Evolutionary conservation across 768 basidiomycete species (phyloP), one percentile per base, ranked within the genome.

Genomic region (Hortiboletus campestris): DNA sequence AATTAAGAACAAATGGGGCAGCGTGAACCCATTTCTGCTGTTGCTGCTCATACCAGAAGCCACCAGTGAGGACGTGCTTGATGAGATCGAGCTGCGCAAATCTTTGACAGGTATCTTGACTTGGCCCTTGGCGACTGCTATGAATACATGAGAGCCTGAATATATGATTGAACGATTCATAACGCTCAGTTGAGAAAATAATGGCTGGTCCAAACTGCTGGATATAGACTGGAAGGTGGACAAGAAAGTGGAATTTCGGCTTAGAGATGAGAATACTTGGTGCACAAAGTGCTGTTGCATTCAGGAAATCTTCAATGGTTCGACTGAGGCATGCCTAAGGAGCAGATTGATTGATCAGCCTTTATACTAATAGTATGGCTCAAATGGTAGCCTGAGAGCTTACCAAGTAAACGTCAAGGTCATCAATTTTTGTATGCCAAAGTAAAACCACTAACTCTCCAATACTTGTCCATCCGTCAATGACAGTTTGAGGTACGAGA

Each of bases 361-460:
- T 25, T 17, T 19, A 32, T 11, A 45, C 29, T 6, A 4, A 31
- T n/a, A n/a, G n/a, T n/a, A n/a, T n/a, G n/a, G n/a, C n/a, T n/a
- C n/a, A n/a, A n/a, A n/a, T n/a, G n/a, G n/a, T n/a, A n/a, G n/a
- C n/a, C n/a, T n/a, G n/a, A n/a, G n/a, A n/a, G n/a, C n/a, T n/a
- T n/a, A n/a, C 28, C 29, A 32, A 19, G 12, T 45, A 31, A 1
- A 11, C 3, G 0, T 45, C 29, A 3, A 14, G 17, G 5, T 45
- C 4, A 0, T 45, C 10, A 11, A 45, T 45, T 19, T 45, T 19
- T 0, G 72, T 68, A 25, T 76, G 57, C 78, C 80, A 81, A 1
- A 80, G 56, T 1, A 77, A 60, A 0, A 76, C 73, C 0, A 65
- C 49, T 1, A 80, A 64, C 19, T 72, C 68, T 2, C 73, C 75